phyloP scores from a whole-genome alignment of 176 grass and related monocot genomes.

The Oryza officinalis region DNA sequence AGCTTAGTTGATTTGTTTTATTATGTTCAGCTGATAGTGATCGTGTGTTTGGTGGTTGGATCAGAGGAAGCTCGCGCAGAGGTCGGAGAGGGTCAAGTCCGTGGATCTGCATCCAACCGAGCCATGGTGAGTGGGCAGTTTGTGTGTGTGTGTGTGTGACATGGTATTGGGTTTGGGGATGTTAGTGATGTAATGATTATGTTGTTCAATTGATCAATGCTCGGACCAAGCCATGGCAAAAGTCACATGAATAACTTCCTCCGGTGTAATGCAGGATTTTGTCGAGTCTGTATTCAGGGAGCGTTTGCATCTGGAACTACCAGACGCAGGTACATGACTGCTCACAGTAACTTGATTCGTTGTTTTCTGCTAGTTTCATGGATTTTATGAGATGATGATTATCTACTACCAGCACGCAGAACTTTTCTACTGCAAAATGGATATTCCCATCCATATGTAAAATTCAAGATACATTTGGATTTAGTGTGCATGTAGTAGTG shows the following conservation, averaged over 20 bases:
- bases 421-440: slow-evolving; percentile 5
- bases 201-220: neutral
- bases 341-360: neutral
- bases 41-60: slow-evolving; percentile 43
- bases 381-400: neutral
- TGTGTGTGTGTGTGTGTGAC: slow-evolving; percentile 1
- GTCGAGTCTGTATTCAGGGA: slow-evolving; percentile 91
- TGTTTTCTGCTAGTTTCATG: slow-evolving; percentile 21
- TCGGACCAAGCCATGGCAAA: neutral
- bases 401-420: neutral
- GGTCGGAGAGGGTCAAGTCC: slow-evolving; percentile 97
- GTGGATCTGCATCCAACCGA: slow-evolving; percentile 98
- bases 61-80: slow-evolving; percentile 98
- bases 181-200: neutral
- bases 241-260: slow-evolving; percentile 5
- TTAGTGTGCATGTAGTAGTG: neutral
- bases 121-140: slow-evolving; percentile 75
- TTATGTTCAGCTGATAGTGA: slow-evolving; percentile 23
- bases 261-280: slow-evolving; percentile 69
- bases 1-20: slow-evolving; percentile 9
- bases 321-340: slow-evolving; percentile 76
- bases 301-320: slow-evolving; percentile 97
- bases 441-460: slow-evolving; percentile 1
- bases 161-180: neutral
- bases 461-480: neutral